Evolutionary conservation across 306 rosid genomes (phyloP).

Genomic region (Prunus mongolica): DNA sequence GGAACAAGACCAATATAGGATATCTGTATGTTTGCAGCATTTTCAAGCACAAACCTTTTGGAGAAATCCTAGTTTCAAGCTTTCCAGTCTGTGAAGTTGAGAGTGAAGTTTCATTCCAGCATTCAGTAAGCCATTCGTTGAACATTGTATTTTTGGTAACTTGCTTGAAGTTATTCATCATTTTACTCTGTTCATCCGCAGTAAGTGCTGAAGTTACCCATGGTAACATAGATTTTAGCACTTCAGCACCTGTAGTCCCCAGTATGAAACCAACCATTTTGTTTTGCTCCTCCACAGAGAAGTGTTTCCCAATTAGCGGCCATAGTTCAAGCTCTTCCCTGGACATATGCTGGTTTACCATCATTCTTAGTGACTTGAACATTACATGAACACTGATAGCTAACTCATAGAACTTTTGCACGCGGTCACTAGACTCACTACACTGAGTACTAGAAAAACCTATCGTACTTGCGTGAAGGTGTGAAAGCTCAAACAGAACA

Average conservation of each 20-base stretch:
- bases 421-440: conserved; percentile 22
- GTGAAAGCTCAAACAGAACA: conserved; percentile 78
- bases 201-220: conserved; percentile 89
- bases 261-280: conserved; percentile 73
- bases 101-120: conserved; percentile 61
- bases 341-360: conserved; percentile 73
- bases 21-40: background rate
- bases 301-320: conserved; percentile 78
- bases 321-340: conserved; percentile 82
- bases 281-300: conserved; percentile 84
- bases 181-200: conserved; percentile 62
- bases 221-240: conserved; percentile 77
- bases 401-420: conserved; percentile 61
- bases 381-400: conserved; percentile 78
- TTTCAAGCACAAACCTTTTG: conserved; percentile 40
- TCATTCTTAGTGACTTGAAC: conserved; percentile 70
- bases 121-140: conserved; percentile 78
- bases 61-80: conserved; percentile 37
- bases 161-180: conserved; percentile 83
- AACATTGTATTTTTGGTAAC: conserved; percentile 85
- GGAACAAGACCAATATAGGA: conserved; percentile 1
- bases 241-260: conserved; percentile 91
- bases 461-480: conserved; percentile 43
- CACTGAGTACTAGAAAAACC: conserved; percentile 28
- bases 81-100: conserved; percentile 41